A percentile compares a stretch with the other conserved stretches of the same genome.
phyloP scores from a whole-genome alignment of 2,329 filamentous ascomycete species.

The Shiraia sp. region DNA sequence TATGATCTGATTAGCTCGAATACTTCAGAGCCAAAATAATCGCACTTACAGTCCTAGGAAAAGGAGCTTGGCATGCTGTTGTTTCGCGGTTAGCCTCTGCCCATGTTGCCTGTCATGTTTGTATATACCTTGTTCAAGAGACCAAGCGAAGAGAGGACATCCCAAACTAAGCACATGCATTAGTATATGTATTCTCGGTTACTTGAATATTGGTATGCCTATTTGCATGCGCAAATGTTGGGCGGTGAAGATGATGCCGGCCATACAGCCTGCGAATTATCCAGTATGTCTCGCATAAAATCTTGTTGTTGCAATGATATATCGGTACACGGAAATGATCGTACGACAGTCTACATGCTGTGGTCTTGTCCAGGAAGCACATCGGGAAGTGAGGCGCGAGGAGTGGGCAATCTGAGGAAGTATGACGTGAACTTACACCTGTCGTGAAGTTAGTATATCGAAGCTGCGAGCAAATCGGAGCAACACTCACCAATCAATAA shows the following conservation, averaged over 20 bases:
- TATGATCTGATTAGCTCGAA: slow-evolving; percentile 66
- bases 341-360: background rate
- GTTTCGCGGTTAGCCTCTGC: slow-evolving; percentile 10
- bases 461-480: too few species aligned
- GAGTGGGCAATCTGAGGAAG: too few species aligned
- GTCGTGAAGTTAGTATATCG: slow-evolving; percentile 14
- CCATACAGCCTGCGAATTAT: background rate
- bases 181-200: slow-evolving; percentile 3
- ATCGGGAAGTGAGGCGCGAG: slow-evolving; percentile 2
- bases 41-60: slow-evolving; percentile 72
- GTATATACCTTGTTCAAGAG: slow-evolving; percentile 73
- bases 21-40: background rate
- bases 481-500: slow-evolving; percentile 75
- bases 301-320: too few species aligned
- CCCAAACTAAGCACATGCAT: slow-evolving; percentile 67
- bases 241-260: background rate
- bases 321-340: too few species aligned
- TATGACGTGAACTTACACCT: slow-evolving; percentile 35
- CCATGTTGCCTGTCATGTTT: background rate
- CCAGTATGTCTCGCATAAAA: too few species aligned
- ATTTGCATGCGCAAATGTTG: background rate
- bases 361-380: slow-evolving; percentile 2
- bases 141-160: slow-evolving; percentile 83
- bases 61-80: slow-evolving; percentile 63
- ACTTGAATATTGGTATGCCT: background rate